phyloP scores from a whole-genome alignment of 225 moss, liverwort and hornwort genomes.

The Sphagnum contortum region DNA sequence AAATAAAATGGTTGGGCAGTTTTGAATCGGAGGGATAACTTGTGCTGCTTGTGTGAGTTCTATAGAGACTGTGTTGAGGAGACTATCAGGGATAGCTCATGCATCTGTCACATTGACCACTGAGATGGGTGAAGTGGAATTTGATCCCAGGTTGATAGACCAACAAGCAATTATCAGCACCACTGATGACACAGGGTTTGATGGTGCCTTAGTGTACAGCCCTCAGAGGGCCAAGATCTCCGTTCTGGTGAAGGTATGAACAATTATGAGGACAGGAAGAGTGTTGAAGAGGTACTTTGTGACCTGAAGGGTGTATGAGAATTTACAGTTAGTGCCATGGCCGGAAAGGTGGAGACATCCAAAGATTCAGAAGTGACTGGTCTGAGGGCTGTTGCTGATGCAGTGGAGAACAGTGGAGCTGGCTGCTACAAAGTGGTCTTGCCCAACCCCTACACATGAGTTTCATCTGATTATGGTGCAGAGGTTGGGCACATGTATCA shows the following conservation, averaged over 20 bases:
- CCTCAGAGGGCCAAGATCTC: slow-evolving; percentile 48
- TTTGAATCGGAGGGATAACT: slow-evolving; percentile 86
- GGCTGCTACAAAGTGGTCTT: slow-evolving; percentile 47
- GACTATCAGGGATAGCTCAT: slow-evolving; percentile 50
- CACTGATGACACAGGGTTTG: slow-evolving; percentile 81
- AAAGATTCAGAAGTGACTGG: slow-evolving; percentile 80
- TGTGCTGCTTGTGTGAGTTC: slow-evolving; percentile 70
- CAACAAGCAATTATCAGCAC: slow-evolving; percentile 50
- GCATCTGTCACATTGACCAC: slow-evolving; percentile 67
- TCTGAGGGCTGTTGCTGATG: slow-evolving; percentile 59
- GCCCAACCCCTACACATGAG: slow-evolving; percentile 64
- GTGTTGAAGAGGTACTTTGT: slow-evolving; percentile 32
- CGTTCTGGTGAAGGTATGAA: slow-evolving; percentile 53
- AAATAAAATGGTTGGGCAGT: slow-evolving; percentile 40
- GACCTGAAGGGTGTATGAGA: slow-evolving; percentile 55
- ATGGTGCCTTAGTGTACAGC: slow-evolving; percentile 70
- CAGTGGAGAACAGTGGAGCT: slow-evolving; percentile 40
- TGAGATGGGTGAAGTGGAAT: slow-evolving; percentile 72
- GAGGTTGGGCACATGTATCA: slow-evolving; percentile 55
- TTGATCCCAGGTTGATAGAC: slow-evolving; percentile 43
- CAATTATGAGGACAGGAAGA: slow-evolving; percentile 26
- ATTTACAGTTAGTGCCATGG: slow-evolving; percentile 20
- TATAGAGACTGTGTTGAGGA: slow-evolving; percentile 52
- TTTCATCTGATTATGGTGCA: slow-evolving; percentile 46
- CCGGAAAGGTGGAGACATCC: slow-evolving; percentile 45